These are phyloP conservation scores for Chlorella sp. DNA, from an alignment of 139 green algal species.

Conservation along the genomic window DNA sequence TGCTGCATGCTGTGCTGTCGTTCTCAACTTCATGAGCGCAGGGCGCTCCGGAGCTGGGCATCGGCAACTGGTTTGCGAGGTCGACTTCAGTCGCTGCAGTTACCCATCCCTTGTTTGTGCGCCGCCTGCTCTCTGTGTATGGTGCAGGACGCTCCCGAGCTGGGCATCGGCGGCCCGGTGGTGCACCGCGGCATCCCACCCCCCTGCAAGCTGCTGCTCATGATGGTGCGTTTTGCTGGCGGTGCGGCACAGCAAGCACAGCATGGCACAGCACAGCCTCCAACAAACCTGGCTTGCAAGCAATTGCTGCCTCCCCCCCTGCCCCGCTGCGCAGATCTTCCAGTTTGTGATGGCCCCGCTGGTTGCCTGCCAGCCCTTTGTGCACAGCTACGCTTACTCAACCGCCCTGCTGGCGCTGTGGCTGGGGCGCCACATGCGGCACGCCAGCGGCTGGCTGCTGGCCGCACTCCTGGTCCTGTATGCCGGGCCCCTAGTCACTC, in stretches of 20 bases:
- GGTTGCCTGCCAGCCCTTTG: slow-evolving; percentile 1
- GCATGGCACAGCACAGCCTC: too few species aligned
- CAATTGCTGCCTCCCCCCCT: neutral
- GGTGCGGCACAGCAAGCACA: too few species aligned
- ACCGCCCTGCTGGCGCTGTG: neutral
- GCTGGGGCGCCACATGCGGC: neutral
- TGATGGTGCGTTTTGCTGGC: neutral
- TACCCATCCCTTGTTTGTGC: too few species aligned
- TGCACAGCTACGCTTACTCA: neutral
- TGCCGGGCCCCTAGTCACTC: too few species aligned
- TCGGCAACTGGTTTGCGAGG: too few species aligned
- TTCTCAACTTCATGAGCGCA: too few species aligned
- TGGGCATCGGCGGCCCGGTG: neutral
- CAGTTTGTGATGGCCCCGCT: neutral
- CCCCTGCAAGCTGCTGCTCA: neutral
- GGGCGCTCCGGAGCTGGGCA: too few species aligned
- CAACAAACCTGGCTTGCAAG: too few species aligned
- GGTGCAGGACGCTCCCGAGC: neutral
- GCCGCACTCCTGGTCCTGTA: neutral
- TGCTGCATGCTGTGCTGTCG: too few species aligned
- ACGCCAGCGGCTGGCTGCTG: neutral
- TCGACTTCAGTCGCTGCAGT: too few species aligned
- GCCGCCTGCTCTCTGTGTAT: too few species aligned
- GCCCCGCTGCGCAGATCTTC: neutral
- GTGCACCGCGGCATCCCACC: neutral